phyloP scores from a whole-genome alignment of 2,329 filamentous ascomycete genomes.

The Monilinia vaccinii-corymbosi region DNA sequence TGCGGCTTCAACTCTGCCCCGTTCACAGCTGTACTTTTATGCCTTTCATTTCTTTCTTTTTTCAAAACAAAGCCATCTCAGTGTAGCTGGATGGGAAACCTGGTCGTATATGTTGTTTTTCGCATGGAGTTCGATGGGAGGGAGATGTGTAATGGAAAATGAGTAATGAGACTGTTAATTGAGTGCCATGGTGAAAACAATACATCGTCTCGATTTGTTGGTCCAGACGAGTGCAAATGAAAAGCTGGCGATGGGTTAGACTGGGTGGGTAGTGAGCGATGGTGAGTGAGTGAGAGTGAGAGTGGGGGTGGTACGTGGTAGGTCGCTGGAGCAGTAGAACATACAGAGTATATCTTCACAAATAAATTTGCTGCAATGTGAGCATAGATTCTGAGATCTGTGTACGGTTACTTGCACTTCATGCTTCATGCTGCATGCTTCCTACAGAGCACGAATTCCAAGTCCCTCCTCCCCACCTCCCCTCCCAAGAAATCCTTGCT shows the following conservation, averaged over 20 bases:
- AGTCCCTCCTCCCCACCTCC: too few relatives aligned
- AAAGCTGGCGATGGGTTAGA: neutral
- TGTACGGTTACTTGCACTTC: too few relatives aligned
- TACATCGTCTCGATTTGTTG: too few relatives aligned
- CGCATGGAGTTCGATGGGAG: neutral
- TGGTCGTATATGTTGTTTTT: neutral
- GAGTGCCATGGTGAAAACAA: neutral
- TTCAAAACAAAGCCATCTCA: neutral
- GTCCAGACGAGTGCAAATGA: neutral
- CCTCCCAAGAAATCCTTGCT: neutral
- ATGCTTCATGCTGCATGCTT: too few relatives aligned
- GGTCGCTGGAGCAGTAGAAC: too few relatives aligned
- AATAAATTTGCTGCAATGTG: too few relatives aligned
- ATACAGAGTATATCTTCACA: too few relatives aligned
- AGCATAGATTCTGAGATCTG: too few relatives aligned
- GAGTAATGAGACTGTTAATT: neutral
- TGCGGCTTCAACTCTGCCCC: neutral
- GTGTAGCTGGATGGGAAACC: neutral
- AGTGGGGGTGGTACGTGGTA: too few relatives aligned
- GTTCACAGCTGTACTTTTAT: constrained; percentile 19
- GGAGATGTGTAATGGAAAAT: neutral
- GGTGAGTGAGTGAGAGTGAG: neutral
- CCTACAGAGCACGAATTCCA: too few relatives aligned
- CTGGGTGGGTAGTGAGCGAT: neutral
- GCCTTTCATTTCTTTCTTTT: constrained; percentile 3